phyloP scores from a whole-genome alignment of 1,139 yeast genomes.

The Yamadazyma epiphylla region DNA sequence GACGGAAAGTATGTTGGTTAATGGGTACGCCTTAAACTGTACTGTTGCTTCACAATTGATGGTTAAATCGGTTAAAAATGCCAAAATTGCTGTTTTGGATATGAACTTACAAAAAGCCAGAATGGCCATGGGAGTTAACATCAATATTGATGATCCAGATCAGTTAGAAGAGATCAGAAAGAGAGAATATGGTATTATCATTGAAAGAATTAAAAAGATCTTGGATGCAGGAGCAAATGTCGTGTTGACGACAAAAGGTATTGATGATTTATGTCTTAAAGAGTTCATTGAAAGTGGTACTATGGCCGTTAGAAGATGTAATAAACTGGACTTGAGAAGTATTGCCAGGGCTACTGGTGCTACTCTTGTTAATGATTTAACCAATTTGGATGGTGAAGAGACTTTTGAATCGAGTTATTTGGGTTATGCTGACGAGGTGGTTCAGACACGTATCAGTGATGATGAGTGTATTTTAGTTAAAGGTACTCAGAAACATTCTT shows the following conservation, averaged over 20 bases:
- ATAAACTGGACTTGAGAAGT: slow-evolving; percentile 93
- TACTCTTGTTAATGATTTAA: slow-evolving; percentile 77
- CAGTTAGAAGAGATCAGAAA: slow-evolving; percentile 94
- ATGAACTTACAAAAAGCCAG: slow-evolving; percentile 92
- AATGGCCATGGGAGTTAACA: slow-evolving; percentile 98
- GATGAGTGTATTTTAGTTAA: slow-evolving; percentile 95
- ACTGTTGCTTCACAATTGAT: slow-evolving; percentile 98
- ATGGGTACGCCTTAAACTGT: slow-evolving; percentile 96
- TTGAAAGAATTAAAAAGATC: slow-evolving; percentile 85
- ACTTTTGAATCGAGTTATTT: slow-evolving; percentile 84
- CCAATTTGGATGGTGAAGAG: slow-evolving; percentile 97
- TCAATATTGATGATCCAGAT: slow-evolving; percentile 95
- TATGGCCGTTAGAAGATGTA: slow-evolving; percentile 97
- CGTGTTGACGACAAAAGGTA: slow-evolving; percentile 94
- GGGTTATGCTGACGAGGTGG: slow-evolving; percentile 90
- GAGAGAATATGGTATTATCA: slow-evolving; percentile 86
- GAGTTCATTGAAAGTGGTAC: slow-evolving; percentile 94
- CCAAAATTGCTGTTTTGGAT: slow-evolving; percentile 91
- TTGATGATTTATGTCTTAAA: slow-evolving; percentile 93
- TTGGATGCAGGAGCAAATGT: slow-evolving; percentile 95
- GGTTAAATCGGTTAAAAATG: slow-evolving; percentile 68
- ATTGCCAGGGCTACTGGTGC: slow-evolving; percentile 99
- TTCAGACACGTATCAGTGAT: slow-evolving; percentile 88
- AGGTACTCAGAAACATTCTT: slow-evolving; percentile 91
- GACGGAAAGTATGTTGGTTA: slow-evolving; percentile 76